A percentile compares a stretch with the other conserved stretches of the same genome.
phyloP scores from a whole-genome alignment of 2,329 filamentous ascomycete genomes.

The Fusarium pilosicola region DNA sequence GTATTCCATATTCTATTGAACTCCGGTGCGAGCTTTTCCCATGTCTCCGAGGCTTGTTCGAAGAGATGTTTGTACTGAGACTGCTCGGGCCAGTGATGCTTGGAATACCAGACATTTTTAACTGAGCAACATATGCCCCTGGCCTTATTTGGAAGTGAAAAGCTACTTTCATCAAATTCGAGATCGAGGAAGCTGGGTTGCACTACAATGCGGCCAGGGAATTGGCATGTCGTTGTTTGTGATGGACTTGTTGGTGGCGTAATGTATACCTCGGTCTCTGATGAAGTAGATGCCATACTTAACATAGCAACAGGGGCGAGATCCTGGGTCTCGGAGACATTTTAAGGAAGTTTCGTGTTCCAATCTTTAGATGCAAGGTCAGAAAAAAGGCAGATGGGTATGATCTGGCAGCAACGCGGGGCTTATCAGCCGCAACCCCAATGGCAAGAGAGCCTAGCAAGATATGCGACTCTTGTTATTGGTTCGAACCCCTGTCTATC shows the following conservation, averaged over 20 bases:
- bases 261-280: background rate
- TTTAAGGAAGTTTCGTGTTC: background rate
- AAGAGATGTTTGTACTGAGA: background rate
- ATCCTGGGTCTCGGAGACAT: background rate
- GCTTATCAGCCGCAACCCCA: background rate
- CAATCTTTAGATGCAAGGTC: background rate
- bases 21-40: background rate
- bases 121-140: background rate
- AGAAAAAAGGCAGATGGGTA: background rate
- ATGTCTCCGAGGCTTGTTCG: background rate
- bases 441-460: background rate
- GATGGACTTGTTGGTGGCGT: background rate
- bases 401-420: background rate
- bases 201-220: too few species aligned
- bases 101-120: slow-evolving; percentile 1
- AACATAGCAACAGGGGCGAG: background rate
- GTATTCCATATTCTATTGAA: background rate
- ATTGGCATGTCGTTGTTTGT: background rate
- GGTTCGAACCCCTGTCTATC: background rate
- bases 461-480: background rate
- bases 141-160: background rate
- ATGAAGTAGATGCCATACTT: background rate
- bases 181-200: background rate
- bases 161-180: background rate
- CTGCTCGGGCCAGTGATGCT: background rate